Conservation (phyloP, 768 basidiomycete genomes). For the Boletus rufocinnamomeus region DNA sequence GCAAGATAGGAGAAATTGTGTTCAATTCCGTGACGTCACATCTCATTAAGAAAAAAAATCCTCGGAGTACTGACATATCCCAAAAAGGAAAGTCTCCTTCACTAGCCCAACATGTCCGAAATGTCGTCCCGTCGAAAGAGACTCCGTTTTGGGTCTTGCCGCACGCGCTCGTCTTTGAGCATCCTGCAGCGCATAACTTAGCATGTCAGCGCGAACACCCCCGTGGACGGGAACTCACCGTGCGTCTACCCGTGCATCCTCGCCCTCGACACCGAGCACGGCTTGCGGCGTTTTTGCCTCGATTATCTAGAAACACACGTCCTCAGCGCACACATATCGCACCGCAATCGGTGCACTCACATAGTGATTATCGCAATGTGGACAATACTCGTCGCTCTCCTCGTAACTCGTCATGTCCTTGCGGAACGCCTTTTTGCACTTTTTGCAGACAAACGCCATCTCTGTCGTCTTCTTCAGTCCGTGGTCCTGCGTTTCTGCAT, state of each 20-base stretch:
- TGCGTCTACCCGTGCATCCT: slow-evolving; percentile 85
- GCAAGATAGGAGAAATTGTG: slow-evolving; percentile 19
- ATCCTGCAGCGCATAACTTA: slow-evolving; percentile 49
- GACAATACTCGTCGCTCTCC: slow-evolving; percentile 98
- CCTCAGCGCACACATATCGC: slow-evolving; percentile 1
- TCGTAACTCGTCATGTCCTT: slow-evolving; percentile 93
- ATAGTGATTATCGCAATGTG: slow-evolving; percentile 98
- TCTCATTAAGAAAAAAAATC: not conserved
- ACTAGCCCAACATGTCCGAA: slow-evolving; percentile 45
- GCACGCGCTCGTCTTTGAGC: slow-evolving; percentile 85
- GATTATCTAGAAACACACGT: slow-evolving; percentile 61
- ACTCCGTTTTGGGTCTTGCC: slow-evolving; percentile 50
- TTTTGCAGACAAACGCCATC: slow-evolving; percentile 84
- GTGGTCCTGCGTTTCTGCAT: slow-evolving; percentile 82
- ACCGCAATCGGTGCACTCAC: slow-evolving; percentile 48
- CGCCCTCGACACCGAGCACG: slow-evolving; percentile 83
- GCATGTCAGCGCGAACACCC: not conserved
- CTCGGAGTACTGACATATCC: slow-evolving; percentile 16
- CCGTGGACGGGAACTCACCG: slow-evolving; percentile 54
- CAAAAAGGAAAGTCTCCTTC: slow-evolving; percentile 11
- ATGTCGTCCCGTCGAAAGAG: slow-evolving; percentile 53
- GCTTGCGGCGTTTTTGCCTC: slow-evolving; percentile 92
- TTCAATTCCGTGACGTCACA: slow-evolving; percentile 26
- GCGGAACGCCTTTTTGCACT: slow-evolving; percentile 93
- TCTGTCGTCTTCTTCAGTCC: slow-evolving; percentile 72